Base-by-base conservation (phyloP, 2,329 filamentous ascomycete species). In the Tolypocladium capitatum region DNA sequence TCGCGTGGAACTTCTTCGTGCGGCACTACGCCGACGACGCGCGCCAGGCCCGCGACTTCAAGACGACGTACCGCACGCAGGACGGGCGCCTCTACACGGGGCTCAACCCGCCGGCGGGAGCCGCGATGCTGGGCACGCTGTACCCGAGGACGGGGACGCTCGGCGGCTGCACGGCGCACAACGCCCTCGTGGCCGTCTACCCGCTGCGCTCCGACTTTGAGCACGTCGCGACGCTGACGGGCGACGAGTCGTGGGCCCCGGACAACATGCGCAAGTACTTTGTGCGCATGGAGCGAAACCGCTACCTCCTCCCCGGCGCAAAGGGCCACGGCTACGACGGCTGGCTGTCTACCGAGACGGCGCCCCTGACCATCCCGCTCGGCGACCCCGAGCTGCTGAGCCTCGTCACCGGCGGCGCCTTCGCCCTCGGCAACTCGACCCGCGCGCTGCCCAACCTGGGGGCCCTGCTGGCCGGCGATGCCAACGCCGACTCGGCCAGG, bases 1-100 rank as follows among this genome's bases (percentile, higher is more conserved):
- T 80, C 53, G 64, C 69, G 42, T 84, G 80, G 80, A 74, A 80
- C 59, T 83, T 76, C 62, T 83, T 75, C 52, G 75, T 81, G n/a
- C 70, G 71, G 42, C 79, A 83, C 59, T 82, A 81, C 56, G 65
- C 68, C 9, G 70, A 81, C 51, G 63, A 75, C 41, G 60, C 62
- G 21, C 68, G 73, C 34, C 74, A 79, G 52, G 67, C 71, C 21
- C 66, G 68, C 46, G 77, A 83, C 58, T 73, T 65, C 54, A 83
- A 83, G 66, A 74, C 76, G 43, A 73, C 73, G 1, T 83, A 79
- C 57, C 57, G 69, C 9, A 75, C 73, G 0, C 65, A 71, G 0
- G 61, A 72, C 43, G 76, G 75, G 14, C 58, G 61, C 2, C 60
- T 71, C 30, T 80, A 80, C 55, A 73, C 70, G 24, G 52, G 51